A percentile compares a stretch with the other conserved stretches of the same genome.
Conservation (phyloP, 1,139 yeast genomes). For the Magnusiomyces clavatus region DNA sequence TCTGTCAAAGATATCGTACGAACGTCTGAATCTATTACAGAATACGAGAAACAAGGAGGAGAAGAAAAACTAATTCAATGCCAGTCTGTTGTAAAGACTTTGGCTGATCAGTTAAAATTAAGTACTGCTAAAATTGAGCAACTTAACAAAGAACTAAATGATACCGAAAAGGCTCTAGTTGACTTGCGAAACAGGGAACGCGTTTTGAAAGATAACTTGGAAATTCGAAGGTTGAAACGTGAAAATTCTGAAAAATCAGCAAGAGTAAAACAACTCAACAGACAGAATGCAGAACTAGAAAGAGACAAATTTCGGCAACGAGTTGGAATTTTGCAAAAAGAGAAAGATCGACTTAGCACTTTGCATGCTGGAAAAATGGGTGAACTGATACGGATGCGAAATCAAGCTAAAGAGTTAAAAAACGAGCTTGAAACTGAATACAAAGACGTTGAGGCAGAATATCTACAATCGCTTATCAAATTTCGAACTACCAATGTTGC, state of each 20-base stretch:
- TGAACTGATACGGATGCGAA: constrained; percentile 51
- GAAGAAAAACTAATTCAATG: constrained; percentile 13
- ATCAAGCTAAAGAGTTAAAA: constrained; percentile 64
- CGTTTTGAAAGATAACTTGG: constrained; percentile 48
- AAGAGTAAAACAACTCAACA: constrained; percentile 40
- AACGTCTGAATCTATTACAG: constrained; percentile 12
- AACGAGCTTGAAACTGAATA: constrained; percentile 66
- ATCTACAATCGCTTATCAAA: constrained; percentile 65
- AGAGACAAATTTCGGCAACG: constrained; percentile 57
- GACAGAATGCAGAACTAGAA: constrained; percentile 55
- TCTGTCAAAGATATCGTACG: constrained; percentile 15
- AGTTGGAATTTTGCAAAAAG: constrained; percentile 46
- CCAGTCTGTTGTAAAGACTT: constrained; percentile 15
- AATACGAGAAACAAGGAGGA: constrained; percentile 13
- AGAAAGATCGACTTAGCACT: constrained; percentile 52
- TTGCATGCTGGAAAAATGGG: constrained; percentile 75
- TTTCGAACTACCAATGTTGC: constrained; percentile 71
- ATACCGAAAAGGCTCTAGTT: constrained; percentile 35
- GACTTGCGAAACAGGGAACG: constrained; percentile 49
- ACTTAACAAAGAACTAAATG: constrained; percentile 17
- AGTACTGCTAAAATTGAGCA: constrained; percentile 19
- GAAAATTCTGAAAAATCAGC: constrained; percentile 11
- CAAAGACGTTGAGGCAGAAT: constrained; percentile 52
- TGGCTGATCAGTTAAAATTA: constrained; percentile 13
- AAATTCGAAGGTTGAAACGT: constrained; percentile 40